Percentiles rank a stretch among this genome's conserved stretches.
Evolutionary conservation across 2,329 filamentous ascomycete genomes (phyloP).

Genomic region (Nemania sp.): DNA sequence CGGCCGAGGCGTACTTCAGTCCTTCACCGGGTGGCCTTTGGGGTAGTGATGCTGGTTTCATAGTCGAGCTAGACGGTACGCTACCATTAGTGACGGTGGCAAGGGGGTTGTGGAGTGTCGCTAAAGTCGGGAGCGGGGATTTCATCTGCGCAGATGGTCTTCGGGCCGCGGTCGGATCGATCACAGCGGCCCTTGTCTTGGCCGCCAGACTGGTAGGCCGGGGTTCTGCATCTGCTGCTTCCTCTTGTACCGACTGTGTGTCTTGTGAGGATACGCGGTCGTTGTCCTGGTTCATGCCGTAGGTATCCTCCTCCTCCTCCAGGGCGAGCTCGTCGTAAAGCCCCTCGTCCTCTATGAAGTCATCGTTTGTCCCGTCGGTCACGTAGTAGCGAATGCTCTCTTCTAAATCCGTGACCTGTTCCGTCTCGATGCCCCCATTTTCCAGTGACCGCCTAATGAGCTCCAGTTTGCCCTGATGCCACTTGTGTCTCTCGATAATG

Average conservation of each 20-base stretch:
- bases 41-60: slow-evolving; percentile 93
- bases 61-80: slow-evolving; percentile 56
- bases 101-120: slow-evolving; percentile 80
- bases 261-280: slow-evolving; percentile 96
- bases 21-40: slow-evolving; percentile 85
- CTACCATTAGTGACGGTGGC: slow-evolving; percentile 63
- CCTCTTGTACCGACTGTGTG: slow-evolving; percentile 88
- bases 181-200: slow-evolving; percentile 59
- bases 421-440: slow-evolving; percentile 87
- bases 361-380: slow-evolving; percentile 81
- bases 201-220: slow-evolving; percentile 50
- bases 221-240: slow-evolving; percentile 65
- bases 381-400: slow-evolving; percentile 96
- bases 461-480: slow-evolving; percentile 92
- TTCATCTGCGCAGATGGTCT: slow-evolving; percentile 89
- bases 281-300: slow-evolving; percentile 77
- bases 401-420: slow-evolving; percentile 85
- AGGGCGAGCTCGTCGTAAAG: slow-evolving; percentile 95
- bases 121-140: slow-evolving; percentile 89
- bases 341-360: slow-evolving; percentile 91
- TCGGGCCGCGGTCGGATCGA: slow-evolving; percentile 64
- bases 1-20: slow-evolving; percentile 95
- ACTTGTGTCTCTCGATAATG: slow-evolving; percentile 90
- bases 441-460: slow-evolving; percentile 87
- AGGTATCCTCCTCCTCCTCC: slow-evolving; percentile 87